phyloP scores from a whole-genome alignment of 495 filamentous ascomycete genomes.

The Aspergillus avenaceus region DNA sequence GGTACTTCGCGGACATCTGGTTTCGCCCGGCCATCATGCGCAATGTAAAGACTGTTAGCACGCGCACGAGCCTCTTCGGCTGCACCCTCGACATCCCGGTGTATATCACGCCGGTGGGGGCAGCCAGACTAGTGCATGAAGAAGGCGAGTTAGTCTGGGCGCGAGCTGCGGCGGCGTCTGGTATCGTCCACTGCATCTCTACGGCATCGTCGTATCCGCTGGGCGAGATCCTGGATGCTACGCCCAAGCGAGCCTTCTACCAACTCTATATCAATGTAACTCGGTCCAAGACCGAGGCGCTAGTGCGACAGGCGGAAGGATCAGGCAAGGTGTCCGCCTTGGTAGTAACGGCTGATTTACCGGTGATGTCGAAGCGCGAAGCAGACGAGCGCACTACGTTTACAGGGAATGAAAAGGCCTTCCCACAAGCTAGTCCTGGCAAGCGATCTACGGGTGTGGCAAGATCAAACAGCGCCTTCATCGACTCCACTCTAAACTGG shows the following conservation, averaged over 20 bases:
- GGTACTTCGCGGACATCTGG: neutral
- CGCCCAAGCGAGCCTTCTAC: neutral
- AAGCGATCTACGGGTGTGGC: neutral
- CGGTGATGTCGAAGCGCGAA: neutral
- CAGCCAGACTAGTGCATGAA: neutral
- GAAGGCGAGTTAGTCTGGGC: neutral
- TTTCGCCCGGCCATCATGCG: neutral
- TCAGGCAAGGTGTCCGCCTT: neutral
- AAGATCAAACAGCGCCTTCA: neutral
- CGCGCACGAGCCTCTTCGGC: neutral
- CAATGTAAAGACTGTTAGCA: neutral
- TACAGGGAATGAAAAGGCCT: neutral
- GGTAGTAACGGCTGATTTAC: neutral
- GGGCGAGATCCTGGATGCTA: neutral
- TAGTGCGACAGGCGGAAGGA: neutral
- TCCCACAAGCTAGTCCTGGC: no score
- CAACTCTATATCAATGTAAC: neutral
- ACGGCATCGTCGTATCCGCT: neutral
- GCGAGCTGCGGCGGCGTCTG: neutral
- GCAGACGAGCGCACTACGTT: neutral
- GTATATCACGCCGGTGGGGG: neutral
- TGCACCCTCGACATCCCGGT: neutral
- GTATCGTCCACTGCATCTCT: neutral
- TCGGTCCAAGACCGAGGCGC: neutral
- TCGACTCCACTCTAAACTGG: neutral